Conservation (phyloP, 2,329 filamentous ascomycete genomes). For the Ascocoryne sarcoides region DNA sequence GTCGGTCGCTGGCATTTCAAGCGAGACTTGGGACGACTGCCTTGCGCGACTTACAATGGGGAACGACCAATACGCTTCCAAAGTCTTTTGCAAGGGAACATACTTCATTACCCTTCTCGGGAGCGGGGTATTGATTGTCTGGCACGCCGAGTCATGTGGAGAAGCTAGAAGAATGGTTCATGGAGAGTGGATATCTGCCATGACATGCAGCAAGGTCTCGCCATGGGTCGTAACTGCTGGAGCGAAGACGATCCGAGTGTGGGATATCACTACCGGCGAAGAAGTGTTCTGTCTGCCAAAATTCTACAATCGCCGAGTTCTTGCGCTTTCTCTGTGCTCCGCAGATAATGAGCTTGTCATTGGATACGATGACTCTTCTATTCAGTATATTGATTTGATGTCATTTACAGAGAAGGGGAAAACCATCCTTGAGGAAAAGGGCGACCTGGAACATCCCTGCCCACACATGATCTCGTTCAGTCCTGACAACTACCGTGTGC, state of each 20-base stretch:
- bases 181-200: constrained; percentile 25
- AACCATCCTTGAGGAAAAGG: background rate
- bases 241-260: constrained; percentile 24
- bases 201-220: constrained; percentile 26
- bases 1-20: too few relatives aligned
- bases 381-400: background rate
- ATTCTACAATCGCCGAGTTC: background rate
- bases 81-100: too few relatives aligned
- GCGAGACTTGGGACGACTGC: too few relatives aligned
- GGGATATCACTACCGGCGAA: constrained; percentile 20
- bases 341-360: background rate
- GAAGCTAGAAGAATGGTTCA: constrained; percentile 22
- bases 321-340: background rate
- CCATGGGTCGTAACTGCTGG: constrained; percentile 28
- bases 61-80: too few relatives aligned
- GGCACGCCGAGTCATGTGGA: too few relatives aligned
- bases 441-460: constrained; percentile 8
- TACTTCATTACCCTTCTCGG: too few relatives aligned
- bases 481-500: too few relatives aligned
- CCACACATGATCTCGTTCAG: too few relatives aligned
- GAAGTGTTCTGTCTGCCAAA: background rate
- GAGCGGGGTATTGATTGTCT: too few relatives aligned
- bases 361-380: background rate
- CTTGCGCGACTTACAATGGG: too few relatives aligned
- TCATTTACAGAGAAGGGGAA: background rate